These are phyloP conservation scores for Dictyostelium firmibasis DNA, from an alignment of 78 protist species.

Conservation along the genomic window DNA sequence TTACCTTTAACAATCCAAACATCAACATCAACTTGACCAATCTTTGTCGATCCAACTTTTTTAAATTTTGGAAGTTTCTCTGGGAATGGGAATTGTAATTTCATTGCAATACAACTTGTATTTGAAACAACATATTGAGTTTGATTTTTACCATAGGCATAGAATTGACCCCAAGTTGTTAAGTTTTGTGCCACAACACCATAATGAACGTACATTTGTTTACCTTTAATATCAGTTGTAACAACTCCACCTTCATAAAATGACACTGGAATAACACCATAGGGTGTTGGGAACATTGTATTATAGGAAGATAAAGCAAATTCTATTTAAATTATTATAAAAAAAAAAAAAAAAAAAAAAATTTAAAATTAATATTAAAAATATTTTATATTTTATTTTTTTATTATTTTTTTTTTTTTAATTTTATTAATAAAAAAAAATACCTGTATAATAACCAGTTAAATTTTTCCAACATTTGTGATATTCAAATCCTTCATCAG, in stretches of 20 bases:
- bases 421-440: neutral
- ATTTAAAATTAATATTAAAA: neutral
- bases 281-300: neutral
- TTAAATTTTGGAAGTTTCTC: neutral
- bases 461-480: neutral
- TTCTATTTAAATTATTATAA: neutral
- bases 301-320: neutral
- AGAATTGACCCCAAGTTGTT: neutral
- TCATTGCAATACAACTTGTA: neutral
- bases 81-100: neutral
- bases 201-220: neutral
- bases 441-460: neutral
- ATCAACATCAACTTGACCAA: neutral
- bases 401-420: neutral
- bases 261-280: neutral
- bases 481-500: neutral
- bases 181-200: neutral
- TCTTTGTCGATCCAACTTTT: neutral
- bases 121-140: neutral
- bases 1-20: neutral
- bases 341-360: neutral
- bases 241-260: conserved; percentile 1
- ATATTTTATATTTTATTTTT: neutral
- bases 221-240: neutral
- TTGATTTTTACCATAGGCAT: neutral